Evolutionary conservation across 345 rosid genomes (phyloP).

Genomic region (Eucalyptus leucophloia): DNA sequence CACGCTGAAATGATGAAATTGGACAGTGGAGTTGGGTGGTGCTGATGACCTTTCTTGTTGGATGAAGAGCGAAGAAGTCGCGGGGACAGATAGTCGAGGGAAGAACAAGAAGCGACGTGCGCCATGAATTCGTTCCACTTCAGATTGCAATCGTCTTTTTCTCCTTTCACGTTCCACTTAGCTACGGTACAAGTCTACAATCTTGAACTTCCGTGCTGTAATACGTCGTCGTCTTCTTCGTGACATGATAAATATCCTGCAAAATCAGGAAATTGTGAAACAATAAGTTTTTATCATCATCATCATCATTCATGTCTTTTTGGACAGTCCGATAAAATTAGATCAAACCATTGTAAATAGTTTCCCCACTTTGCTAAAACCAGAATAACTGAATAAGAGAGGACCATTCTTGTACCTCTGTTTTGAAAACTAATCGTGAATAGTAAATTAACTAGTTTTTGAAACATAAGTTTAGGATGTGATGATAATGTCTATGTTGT

Average conservation of each 20-base stretch:
- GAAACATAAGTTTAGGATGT: not conserved
- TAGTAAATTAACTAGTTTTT: not conserved
- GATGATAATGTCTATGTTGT: not conserved
- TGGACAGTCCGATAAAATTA: not conserved
- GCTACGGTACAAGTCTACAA: not conserved
- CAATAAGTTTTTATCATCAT: not conserved
- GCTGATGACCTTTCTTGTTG: not conserved
- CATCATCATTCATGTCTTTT: not conserved
- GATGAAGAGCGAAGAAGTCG: not conserved
- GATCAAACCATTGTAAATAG: not conserved
- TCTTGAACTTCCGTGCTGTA: not conserved
- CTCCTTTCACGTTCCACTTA: not conserved
- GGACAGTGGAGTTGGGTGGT: not conserved
- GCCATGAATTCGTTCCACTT: not conserved
- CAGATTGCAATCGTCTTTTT: not conserved
- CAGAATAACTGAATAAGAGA: not conserved
- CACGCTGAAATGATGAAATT: not conserved
- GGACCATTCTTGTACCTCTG: not conserved
- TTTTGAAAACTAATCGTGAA: not conserved
- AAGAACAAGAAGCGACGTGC: constrained; percentile 26
- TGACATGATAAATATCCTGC: not conserved
- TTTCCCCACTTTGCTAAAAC: not conserved
- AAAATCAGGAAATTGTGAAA: not conserved
- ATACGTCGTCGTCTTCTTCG: not conserved
- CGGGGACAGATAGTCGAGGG: constrained; percentile 13